A percentile compares a stretch with the other conserved stretches of the same genome.
phyloP scores from a whole-genome alignment of 2,329 filamentous ascomycete species.

The Paecilomyces variotii region DNA sequence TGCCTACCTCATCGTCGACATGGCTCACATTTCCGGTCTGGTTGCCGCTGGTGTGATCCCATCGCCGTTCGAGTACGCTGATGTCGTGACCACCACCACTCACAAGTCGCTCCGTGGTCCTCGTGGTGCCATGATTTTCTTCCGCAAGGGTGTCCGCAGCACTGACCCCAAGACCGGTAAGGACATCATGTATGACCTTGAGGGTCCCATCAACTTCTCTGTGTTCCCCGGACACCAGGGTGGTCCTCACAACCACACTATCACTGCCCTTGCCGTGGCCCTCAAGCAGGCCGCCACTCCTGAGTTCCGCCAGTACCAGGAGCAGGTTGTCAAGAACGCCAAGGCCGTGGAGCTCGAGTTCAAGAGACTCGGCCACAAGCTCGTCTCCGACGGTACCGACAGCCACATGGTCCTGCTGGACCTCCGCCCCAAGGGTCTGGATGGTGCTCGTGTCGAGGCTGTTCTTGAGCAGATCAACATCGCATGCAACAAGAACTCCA shows the following conservation, averaged over 20 bases:
- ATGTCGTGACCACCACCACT: constrained; percentile 95
- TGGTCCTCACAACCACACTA: constrained; percentile 98
- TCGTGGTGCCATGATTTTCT: constrained; percentile 97
- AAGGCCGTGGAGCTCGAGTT: constrained; percentile 76
- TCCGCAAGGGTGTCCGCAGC: constrained; percentile 80
- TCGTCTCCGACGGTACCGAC: constrained; percentile 91
- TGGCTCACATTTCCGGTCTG: constrained; percentile 94
- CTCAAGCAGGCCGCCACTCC: constrained; percentile 84
- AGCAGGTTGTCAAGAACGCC: constrained; percentile 81
- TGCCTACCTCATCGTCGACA: constrained; percentile 88
- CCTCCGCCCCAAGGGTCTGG: constrained; percentile 78
- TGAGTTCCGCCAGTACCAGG: constrained; percentile 89
- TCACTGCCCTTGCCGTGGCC: constrained; percentile 88
- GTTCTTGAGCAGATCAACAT: constrained; percentile 98
- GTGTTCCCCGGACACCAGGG: constrained; percentile 98
- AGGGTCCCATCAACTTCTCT: constrained; percentile 86
- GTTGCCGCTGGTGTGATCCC: constrained; percentile 87
- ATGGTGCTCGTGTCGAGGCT: constrained; percentile 87
- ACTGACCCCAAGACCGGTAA: constrained; percentile 78
- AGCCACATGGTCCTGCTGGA: constrained; percentile 94
- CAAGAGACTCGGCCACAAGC: constrained; percentile 63
- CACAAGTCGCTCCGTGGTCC: constrained; percentile 96
- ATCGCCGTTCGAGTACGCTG: constrained; percentile 78
- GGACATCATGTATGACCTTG: constrained; percentile 81
- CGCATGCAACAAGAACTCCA: constrained; percentile 99